phyloP scores from a whole-genome alignment of 345 rosid genomes.

The Clarkia xantiana region DNA sequence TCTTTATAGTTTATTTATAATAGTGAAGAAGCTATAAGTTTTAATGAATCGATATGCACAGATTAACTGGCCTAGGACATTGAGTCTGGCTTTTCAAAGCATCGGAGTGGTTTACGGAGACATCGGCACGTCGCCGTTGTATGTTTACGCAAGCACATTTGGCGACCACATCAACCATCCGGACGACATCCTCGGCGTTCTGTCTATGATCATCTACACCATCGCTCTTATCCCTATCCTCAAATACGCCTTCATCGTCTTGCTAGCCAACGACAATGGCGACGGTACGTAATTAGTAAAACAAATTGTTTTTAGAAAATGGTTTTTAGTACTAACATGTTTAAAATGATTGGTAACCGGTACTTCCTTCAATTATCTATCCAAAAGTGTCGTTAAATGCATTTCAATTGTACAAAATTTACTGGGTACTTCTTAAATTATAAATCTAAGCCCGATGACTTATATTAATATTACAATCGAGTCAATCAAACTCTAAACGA shows the following conservation, averaged over 20 bases:
- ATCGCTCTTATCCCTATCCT: constrained; percentile 33
- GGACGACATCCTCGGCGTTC: constrained; percentile 44
- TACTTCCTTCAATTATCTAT: too few relatives aligned
- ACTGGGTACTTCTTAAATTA: too few relatives aligned
- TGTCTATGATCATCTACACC: constrained; percentile 64
- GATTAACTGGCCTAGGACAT: constrained; percentile 34
- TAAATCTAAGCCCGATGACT: too few relatives aligned
- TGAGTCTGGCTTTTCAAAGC: constrained; percentile 61
- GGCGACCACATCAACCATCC: constrained; percentile 19
- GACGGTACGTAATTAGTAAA: constrained; percentile 50
- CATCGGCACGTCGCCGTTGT: constrained; percentile 71
- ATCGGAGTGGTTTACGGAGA: constrained; percentile 67
- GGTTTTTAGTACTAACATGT: too few relatives aligned
- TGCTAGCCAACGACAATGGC: constrained; percentile 68
- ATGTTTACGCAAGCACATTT: constrained; percentile 51
- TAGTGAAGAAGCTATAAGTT: too few relatives aligned
- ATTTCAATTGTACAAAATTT: too few relatives aligned
- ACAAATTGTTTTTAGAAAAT: too few relatives aligned
- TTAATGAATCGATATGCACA: too few relatives aligned
- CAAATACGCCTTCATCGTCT: constrained; percentile 59
- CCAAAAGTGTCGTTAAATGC: too few relatives aligned
- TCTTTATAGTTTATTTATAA: background rate
- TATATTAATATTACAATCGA: too few relatives aligned
- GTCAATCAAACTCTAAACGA: too few relatives aligned
- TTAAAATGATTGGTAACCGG: too few relatives aligned